Percentiles rank a stretch among this genome's conserved stretches.
Conservation (phyloP, 805 yeast genomes). For the Starmerella floricola region DNA sequence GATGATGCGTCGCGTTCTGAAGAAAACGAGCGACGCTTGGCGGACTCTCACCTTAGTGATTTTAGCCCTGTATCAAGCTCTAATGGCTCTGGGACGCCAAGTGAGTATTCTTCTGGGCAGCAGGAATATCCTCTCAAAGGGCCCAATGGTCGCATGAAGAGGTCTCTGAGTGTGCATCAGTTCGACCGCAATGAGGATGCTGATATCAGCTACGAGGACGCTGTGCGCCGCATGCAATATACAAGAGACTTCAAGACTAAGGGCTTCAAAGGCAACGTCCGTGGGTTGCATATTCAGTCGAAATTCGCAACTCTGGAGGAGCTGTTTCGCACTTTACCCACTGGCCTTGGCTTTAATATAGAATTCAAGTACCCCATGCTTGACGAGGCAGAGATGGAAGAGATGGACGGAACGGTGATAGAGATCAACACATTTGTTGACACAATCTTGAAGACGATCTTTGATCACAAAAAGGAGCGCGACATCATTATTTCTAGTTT, state of each 20-base stretch:
- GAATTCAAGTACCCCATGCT: conserved; percentile 93
- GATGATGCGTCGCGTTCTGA: background rate
- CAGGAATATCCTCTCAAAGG: background rate
- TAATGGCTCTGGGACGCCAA: too few relatives aligned
- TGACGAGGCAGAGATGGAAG: conserved; percentile 81
- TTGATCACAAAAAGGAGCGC: conserved; percentile 64
- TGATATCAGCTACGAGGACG: conserved; percentile 22
- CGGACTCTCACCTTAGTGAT: too few relatives aligned
- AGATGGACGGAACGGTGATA: conserved; percentile 70
- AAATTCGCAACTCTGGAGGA: conserved; percentile 82
- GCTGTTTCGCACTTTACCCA: conserved; percentile 68
- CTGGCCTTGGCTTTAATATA: conserved; percentile 79
- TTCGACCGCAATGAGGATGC: conserved; percentile 26
- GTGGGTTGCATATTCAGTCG: conserved; percentile 84
- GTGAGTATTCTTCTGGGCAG: too few relatives aligned
- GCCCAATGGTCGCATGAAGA: conserved; percentile 9
- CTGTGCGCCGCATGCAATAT: conserved; percentile 57
- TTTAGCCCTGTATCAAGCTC: too few relatives aligned
- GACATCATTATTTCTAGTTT: conserved; percentile 85
- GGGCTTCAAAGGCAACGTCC: conserved; percentile 82
- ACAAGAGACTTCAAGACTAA: conserved; percentile 81
- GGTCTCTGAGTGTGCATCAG: conserved; percentile 34
- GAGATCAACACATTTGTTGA: conserved; percentile 84
- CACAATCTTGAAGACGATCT: conserved; percentile 66
- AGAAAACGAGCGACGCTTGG: too few relatives aligned